These are phyloP conservation scores for Heracleum sosnowskyi DNA, from an alignment of 129 eudicot species.

Conservation along the genomic window DNA sequence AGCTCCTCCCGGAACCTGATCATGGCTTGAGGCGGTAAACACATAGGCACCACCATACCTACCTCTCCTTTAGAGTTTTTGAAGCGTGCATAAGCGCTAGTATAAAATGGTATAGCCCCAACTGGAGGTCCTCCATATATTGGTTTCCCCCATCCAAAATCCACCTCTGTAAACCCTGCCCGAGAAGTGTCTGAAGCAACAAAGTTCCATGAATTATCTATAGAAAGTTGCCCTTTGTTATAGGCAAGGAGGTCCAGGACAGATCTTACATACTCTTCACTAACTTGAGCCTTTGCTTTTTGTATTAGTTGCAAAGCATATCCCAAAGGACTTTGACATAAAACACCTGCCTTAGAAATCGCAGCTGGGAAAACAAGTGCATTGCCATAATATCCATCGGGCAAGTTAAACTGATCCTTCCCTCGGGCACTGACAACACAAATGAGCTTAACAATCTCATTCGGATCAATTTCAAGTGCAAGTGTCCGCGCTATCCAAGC, in stretches of 20 bases:
- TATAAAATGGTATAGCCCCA: background rate
- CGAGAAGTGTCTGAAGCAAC: slow-evolving; percentile 1
- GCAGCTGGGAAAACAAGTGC: slow-evolving; percentile 16
- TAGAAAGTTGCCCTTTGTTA: slow-evolving; percentile 14
- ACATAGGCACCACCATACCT: slow-evolving; percentile 17
- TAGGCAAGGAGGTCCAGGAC: slow-evolving; percentile 24
- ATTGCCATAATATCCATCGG: slow-evolving; percentile 40
- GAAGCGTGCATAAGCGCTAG: background rate
- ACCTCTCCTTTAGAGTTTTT: slow-evolving; percentile 14
- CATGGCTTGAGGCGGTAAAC: slow-evolving; percentile 18
- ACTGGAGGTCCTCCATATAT: slow-evolving; percentile 19
- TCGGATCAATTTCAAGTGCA: slow-evolving; percentile 18
- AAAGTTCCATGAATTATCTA: background rate
- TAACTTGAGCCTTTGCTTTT: slow-evolving; percentile 20
- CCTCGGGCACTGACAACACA: slow-evolving; percentile 16
- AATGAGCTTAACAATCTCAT: slow-evolving; percentile 16
- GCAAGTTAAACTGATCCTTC: slow-evolving; percentile 14
- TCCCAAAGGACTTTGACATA: slow-evolving; percentile 14
- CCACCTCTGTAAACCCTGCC: slow-evolving; percentile 1
- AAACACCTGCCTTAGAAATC: slow-evolving; percentile 17
- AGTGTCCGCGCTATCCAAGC: slow-evolving; percentile 38
- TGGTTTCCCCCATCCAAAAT: slow-evolving; percentile 37
- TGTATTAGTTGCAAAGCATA: slow-evolving; percentile 27
- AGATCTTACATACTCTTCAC: slow-evolving; percentile 29
- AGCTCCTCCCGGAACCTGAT: slow-evolving; percentile 16